Evolutionary conservation across 1,284 basidiomycete genomes (phyloP).

Genomic region (Mycosarcoma mackinlayi): DNA sequence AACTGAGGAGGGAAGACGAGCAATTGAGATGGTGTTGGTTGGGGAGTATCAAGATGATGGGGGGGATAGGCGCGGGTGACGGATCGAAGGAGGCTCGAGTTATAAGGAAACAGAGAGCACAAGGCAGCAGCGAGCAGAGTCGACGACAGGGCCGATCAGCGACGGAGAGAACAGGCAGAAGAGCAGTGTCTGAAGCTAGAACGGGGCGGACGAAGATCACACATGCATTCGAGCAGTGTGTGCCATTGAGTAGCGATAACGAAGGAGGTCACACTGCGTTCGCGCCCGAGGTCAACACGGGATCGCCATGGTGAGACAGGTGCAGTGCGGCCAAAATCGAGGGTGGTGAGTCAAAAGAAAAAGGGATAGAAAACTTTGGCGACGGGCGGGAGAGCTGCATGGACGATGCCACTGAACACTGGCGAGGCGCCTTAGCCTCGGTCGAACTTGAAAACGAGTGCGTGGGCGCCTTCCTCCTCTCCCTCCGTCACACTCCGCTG

Average conservation of each 20-base stretch:
- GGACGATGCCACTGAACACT: background rate
- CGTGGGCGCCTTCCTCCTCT: background rate
- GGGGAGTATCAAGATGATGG: slow-evolving; percentile 10
- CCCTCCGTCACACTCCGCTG: too few species aligned
- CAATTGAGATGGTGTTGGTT: slow-evolving; percentile 16
- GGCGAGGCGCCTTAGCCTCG: background rate
- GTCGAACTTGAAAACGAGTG: background rate
- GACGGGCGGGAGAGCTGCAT: background rate
- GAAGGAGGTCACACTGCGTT: slow-evolving; percentile 4
- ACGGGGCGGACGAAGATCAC: background rate
- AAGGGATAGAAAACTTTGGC: background rate
- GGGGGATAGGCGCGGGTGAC: background rate
- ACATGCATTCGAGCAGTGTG: slow-evolving; percentile 12
- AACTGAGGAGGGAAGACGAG: slow-evolving; percentile 18
- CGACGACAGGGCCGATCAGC: background rate
- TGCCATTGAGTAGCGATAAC: background rate
- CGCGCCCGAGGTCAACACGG: slow-evolving; percentile 1
- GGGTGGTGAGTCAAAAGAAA: slow-evolving; percentile 13
- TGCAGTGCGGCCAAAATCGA: slow-evolving; percentile 6
- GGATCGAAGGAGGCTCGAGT: slow-evolving; percentile 1
- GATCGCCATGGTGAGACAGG: slow-evolving; percentile 3
- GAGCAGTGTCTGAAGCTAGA: slow-evolving; percentile 3
- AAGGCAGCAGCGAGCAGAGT: slow-evolving; percentile 14
- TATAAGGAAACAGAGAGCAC: slow-evolving; percentile 26
- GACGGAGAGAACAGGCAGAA: background rate